Base-by-base conservation (phyloP, 306 rosid genomes). In the Arachis hypogaea region DNA sequence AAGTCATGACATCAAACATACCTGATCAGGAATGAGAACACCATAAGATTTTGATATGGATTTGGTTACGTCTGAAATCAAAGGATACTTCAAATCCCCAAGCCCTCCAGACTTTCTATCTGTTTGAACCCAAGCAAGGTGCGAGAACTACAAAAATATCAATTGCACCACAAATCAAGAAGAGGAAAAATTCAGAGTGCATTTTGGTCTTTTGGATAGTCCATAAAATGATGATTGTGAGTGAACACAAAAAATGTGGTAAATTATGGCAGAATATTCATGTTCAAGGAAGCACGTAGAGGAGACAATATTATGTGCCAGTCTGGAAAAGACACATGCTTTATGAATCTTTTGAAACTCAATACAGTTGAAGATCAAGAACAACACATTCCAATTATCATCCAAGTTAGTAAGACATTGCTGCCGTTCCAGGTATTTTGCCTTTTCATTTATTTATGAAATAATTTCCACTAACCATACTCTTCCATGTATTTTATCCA, bases 81-180 rank as follows among this genome's bases (percentile, higher is more conserved):
- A 64, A 30, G 99, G 99, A 86, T 94, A 94, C 63, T 82, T 88
- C 89, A 94, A 86, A 79, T 94, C 97, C n/a, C 99, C 97, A 77
- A 94, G 97, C 71, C 99, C 99, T 29, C 97, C 98, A 0, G 98
- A 85, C 80, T 91, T 94, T 81, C 98, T 89, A 68, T 94, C 97
- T n/a, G 98, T 94, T 85, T 94, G 98, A 80, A 94, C 90, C 97
- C 98, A 94, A 40, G 98, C 98, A 84, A 94, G 98, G 68, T 94
- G 98, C 28, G 98, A 94, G 84, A 94, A 94, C 97, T 91, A 62
- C 82, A 78, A 61, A 61, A 81, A 74, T 44, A 72, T 77, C 10
- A 71, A 70, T 41, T 68, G 55, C 41, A 58, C 61, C 75, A 77
- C 56, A 62, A 68, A 59, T 73, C 71, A 63, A 62, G 71, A 56